Base-by-base conservation (phyloP, 2,329 filamentous ascomycete species). In the Arthrobotrys megalospora region DNA sequence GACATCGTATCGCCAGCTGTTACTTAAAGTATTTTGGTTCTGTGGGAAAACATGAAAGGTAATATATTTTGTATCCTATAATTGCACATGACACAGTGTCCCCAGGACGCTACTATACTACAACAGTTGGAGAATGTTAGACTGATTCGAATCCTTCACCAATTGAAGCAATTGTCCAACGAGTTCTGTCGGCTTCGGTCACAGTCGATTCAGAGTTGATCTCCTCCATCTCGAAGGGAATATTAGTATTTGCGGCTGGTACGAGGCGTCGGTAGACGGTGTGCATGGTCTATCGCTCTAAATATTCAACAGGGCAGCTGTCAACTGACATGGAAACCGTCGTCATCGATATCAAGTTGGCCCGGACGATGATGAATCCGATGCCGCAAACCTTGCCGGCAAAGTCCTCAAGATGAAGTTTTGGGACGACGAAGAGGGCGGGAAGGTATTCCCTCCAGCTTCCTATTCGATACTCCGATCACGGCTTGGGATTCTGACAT, bases 141-240 rank as follows among this genome's bases (percentile, higher is more conserved):
- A 24, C 70, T 75, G 34, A 72, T 55, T 38, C 10, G 36, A 60
- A 34, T 53, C n/a, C 47, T 55, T 36, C 50, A 19, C 50, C 12
- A n/a, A 8, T 16, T 43, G 34, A 83, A 97, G 96, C 94, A 67
- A 93, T 99, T 77, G 86, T 98, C 66, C 96, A 99, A 85, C 90
- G 96, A 80, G 96, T 99, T 64, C 90, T 97, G 78, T 98, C 94
- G 50, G 95, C 95, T 78, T 97, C 95, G 6, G 96, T 99, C 82
- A 96, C 94, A 0, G 95, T 99, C 65, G 94, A 99, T 83, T 92
- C 93, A 83, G 88, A 97, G 83, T 86, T 97, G 34, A 89, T 99
- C 53, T 98, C 96, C 0, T 92, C 92, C 2, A 98, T 99, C 82
- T 93, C 93, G 76, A 93, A 91, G 85, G 96, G 96, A 34, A 86